These are phyloP conservation scores for Candida coleopterorum DNA, from an alignment of 805 yeast genomes.

Conservation along the genomic window DNA sequence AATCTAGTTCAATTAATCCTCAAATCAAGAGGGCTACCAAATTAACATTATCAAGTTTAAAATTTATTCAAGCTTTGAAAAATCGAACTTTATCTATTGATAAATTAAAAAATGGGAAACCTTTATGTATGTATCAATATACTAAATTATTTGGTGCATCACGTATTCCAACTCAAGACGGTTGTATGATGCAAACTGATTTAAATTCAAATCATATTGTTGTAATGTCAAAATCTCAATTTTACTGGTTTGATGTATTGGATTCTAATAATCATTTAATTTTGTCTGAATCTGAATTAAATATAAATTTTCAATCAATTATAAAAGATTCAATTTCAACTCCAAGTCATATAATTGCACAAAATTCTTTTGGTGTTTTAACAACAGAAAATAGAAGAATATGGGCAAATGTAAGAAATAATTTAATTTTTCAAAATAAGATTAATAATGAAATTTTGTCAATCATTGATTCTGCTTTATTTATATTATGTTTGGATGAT, in stretches of 20 bases:
- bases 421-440: slow-evolving; percentile 38
- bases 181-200: slow-evolving; percentile 85
- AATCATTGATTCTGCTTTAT: slow-evolving; percentile 76
- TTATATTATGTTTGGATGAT: slow-evolving; percentile 80
- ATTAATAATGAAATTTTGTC: slow-evolving; percentile 67
- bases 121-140: slow-evolving; percentile 90
- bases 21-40: slow-evolving; percentile 82
- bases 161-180: slow-evolving; percentile 73
- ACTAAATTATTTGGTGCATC: slow-evolving; percentile 82
- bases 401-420: slow-evolving; percentile 75
- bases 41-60: slow-evolving; percentile 67
- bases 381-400: slow-evolving; percentile 86
- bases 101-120: slow-evolving; percentile 51
- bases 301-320: slow-evolving; percentile 69
- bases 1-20: slow-evolving; percentile 37
- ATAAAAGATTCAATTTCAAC: slow-evolving; percentile 63
- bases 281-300: slow-evolving; percentile 69
- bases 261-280: slow-evolving; percentile 68
- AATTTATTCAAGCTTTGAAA: slow-evolving; percentile 76
- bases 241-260: slow-evolving; percentile 92
- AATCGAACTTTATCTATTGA: slow-evolving; percentile 73
- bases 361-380: slow-evolving; percentile 79
- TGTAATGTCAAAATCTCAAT: slow-evolving; percentile 79
- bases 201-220: slow-evolving; percentile 71
- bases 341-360: slow-evolving; percentile 55